Percentiles rank a stretch among this genome's conserved stretches.
These are phyloP conservation scores for Rhodotorula sp. DNA, from an alignment of 1,284 basidiomycete species.

Conservation along the genomic window DNA sequence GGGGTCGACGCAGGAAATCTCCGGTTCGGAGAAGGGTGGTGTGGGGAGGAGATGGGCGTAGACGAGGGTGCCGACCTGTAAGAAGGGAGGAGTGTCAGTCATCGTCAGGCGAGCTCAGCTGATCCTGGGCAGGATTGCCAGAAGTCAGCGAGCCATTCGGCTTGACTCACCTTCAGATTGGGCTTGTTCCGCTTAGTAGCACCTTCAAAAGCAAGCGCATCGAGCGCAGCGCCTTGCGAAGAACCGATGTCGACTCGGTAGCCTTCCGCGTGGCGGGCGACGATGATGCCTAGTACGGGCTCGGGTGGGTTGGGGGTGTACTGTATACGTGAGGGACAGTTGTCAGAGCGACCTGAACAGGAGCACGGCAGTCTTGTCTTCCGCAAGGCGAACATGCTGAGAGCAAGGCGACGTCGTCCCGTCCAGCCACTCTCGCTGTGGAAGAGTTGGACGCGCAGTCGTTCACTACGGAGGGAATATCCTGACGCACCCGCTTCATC, in stretches of 20 bases:
- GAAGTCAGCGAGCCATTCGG: background rate
- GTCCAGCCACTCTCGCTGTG: background rate
- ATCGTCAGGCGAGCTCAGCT: background rate
- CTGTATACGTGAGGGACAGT: conserved; percentile 50
- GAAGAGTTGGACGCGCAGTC: no score
- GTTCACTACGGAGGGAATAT: no score
- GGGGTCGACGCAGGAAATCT: conserved; percentile 81
- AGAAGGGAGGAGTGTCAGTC: background rate
- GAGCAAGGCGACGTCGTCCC: no score
- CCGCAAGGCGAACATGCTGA: background rate
- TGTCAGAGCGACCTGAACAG: no score
- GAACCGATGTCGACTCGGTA: conserved; percentile 79
- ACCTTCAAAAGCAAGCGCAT: conserved; percentile 78
- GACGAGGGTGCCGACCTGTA: conserved; percentile 70
- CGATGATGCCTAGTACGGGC: conserved; percentile 69
- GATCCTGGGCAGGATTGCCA: background rate
- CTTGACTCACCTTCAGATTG: conserved; percentile 64
- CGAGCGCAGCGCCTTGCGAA: conserved; percentile 70
- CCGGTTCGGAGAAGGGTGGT: conserved; percentile 84
- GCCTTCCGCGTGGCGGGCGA: conserved; percentile 68
- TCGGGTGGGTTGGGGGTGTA: conserved; percentile 81
- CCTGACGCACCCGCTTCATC: conserved; percentile 18
- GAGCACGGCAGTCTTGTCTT: background rate
- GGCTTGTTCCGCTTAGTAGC: conserved; percentile 80
- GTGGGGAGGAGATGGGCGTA: conserved; percentile 80